Base-by-base conservation (phyloP, 2,329 filamentous ascomycete genomes). In the Metarhizium humberi region DNA sequence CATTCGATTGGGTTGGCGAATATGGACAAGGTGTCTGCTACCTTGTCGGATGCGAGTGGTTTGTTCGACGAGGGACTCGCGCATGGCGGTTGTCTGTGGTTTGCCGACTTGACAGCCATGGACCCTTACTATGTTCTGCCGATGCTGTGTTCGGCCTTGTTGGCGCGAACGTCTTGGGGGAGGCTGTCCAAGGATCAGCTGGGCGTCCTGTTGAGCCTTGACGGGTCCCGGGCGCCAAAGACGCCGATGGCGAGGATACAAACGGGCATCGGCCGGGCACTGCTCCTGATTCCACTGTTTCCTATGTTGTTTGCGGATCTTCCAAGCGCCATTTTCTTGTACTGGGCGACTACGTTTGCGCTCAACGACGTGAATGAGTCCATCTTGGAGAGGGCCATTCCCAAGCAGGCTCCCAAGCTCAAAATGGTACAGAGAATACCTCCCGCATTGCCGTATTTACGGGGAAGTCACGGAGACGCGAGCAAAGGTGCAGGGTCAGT, bases 41-140 rank as follows among this genome's bases (percentile, higher is more conserved):
- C 60, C 30, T 42, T 68, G 2, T 63, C 64, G 13, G 60, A 62
- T 4, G 57, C 65, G 20, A 59, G 61, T 53, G 58, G 58, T 55
- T 59, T 68, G 54, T 60, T 67, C 42, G 66, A 78, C 47, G 66
- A 71, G 3, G 70, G 71, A 1, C 62, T 84, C n/a, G 62, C 69
- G 1, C 70, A 75, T 0, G 80, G 77, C 5, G 80, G 80, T 30
- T 73, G 71, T 45, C 68, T 82, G 16, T 83, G 80, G 79, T 81
- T 83, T 61, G 68, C 73, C 2, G 76, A 84, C 59, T 71, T 84
- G 29, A 76, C 75, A 6, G 74, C 64, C 34, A 67, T 75, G 36
- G 81, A 84, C 57, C 78, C 81, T 1, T 75, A 75, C 55, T 69
- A 73, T 55, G 64, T 75, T 32, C 71, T 83, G 0, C 79, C 81